phyloP scores from a whole-genome alignment of 2,329 filamentous ascomycete genomes.

The Colletotrichum sansevieriae region DNA sequence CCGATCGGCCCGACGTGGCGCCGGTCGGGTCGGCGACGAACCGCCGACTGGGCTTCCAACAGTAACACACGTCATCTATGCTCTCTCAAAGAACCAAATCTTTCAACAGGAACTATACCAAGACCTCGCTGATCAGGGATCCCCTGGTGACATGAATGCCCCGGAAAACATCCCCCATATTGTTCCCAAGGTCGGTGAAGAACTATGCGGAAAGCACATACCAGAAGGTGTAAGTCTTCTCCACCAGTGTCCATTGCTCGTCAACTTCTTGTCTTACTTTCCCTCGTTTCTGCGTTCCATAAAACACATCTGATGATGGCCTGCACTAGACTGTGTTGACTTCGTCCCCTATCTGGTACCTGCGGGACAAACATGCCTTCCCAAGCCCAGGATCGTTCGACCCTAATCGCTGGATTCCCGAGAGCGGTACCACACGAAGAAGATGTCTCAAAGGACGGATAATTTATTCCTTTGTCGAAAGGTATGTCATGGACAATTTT shows the following conservation, averaged over 20 bases:
- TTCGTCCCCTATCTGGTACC: slow-evolving; percentile 49
- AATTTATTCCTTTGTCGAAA: slow-evolving; percentile 49
- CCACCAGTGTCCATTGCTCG: neutral
- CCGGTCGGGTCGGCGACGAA: no score
- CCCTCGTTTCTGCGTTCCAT: neutral
- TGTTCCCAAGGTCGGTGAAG: slow-evolving; percentile 44
- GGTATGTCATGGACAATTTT: slow-evolving; percentile 26
- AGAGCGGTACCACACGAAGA: slow-evolving; percentile 26
- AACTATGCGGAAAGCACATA: slow-evolving; percentile 44
- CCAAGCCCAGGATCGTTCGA: slow-evolving; percentile 45
- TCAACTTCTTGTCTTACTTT: neutral
- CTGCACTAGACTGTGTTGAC: slow-evolving; percentile 45
- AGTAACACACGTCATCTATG: slow-evolving; percentile 49
- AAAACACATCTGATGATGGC: neutral
- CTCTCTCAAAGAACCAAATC: slow-evolving; percentile 44
- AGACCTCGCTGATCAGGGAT: no score
- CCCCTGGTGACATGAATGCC: slow-evolving; percentile 45
- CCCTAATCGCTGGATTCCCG: slow-evolving; percentile 46
- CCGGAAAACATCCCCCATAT: slow-evolving; percentile 46
- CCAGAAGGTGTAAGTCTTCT: slow-evolving; percentile 43
- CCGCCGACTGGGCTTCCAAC: no score
- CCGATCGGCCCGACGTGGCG: no score
- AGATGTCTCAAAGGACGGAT: slow-evolving; percentile 44
- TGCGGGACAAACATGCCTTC: slow-evolving; percentile 46
- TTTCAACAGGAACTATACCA: slow-evolving; percentile 46